Percentiles rank a stretch among this genome's conserved stretches.
phyloP scores from a whole-genome alignment of 2,329 filamentous ascomycete genomes.

The Alternaria ventricosa region DNA sequence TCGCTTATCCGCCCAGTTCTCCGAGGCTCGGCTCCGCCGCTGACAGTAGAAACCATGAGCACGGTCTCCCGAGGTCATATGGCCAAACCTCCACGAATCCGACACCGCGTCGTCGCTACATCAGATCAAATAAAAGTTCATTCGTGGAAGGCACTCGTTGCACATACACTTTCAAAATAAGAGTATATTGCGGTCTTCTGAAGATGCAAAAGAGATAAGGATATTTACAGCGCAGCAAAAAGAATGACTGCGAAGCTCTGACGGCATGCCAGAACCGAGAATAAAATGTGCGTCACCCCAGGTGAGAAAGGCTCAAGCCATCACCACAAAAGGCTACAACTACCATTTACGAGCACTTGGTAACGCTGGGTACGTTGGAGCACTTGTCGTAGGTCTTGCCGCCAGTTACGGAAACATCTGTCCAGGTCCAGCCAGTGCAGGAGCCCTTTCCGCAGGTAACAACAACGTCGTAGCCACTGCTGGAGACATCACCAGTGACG shows the following conservation, averaged over 20 bases:
- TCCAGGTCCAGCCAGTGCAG: conserved; percentile 63
- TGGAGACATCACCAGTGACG: conserved; percentile 45
- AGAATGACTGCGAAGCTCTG: background rate
- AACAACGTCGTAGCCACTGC: conserved; percentile 58
- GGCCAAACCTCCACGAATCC: background rate
- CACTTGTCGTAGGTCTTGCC: conserved; percentile 48
- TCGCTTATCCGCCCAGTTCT: background rate
- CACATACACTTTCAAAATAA: background rate
- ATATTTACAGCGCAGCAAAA: conserved; percentile 1
- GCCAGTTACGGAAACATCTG: conserved; percentile 48
- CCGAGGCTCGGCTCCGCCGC: background rate
- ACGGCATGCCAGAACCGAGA: background rate
- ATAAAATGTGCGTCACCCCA: background rate
- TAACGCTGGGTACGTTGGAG: conserved; percentile 42
- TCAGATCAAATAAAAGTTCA: background rate
- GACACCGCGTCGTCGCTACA: background rate
- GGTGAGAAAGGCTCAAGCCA: background rate
- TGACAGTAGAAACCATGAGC: background rate
- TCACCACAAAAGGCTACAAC: background rate
- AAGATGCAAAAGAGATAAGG: background rate
- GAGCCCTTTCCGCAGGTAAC: conserved; percentile 57
- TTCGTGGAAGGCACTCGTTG: background rate
- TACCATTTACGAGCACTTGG: conserved; percentile 21
- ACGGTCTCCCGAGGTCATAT: background rate
- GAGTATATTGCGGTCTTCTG: background rate